A percentile compares a stretch with the other conserved stretches of the same genome.
These are phyloP conservation scores for Xylaria sp. DNA, from an alignment of 2,329 filamentous ascomycete genomes.

Conservation along the genomic window DNA sequence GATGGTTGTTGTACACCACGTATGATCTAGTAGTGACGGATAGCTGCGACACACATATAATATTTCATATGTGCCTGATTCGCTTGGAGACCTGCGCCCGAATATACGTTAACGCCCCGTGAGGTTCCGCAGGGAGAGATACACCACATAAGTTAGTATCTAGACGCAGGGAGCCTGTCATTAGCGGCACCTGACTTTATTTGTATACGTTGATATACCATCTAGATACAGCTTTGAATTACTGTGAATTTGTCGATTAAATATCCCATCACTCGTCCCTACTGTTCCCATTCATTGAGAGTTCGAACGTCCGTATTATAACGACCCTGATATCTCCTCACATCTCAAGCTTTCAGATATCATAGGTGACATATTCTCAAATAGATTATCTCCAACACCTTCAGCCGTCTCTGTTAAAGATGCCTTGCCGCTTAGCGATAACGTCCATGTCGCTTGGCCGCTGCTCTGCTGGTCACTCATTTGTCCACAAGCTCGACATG, in stretches of 20 bases:
- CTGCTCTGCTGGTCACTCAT: conserved; percentile 72
- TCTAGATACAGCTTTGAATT: neutral
- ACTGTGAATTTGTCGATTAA: neutral
- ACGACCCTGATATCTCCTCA: conserved; percentile 13
- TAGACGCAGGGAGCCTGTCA: conserved; percentile 40
- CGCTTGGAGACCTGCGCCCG: neutral
- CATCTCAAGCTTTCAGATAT: neutral
- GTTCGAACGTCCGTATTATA: conserved; percentile 15
- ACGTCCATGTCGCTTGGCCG: conserved; percentile 82
- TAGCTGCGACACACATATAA: conserved; percentile 17
- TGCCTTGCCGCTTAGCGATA: conserved; percentile 72
- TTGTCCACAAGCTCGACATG: conserved; percentile 74
- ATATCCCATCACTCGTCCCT: neutral
- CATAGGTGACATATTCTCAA: neutral
- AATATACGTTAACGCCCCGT: conserved; percentile 9
- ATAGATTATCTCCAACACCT: neutral
- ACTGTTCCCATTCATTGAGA: neutral
- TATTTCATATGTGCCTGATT: conserved; percentile 16
- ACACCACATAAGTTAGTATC: conserved; percentile 16
- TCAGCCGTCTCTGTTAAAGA: conserved; percentile 44
- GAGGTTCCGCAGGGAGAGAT: conserved; percentile 10
- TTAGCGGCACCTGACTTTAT: conserved; percentile 24
- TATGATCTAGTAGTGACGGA: conserved; percentile 9
- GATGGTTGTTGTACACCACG: neutral
- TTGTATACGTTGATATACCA: conserved; percentile 10